Evolutionary conservation across 2,329 filamentous ascomycete genomes (phyloP).

Genomic region (Penicillium frequentans): DNA sequence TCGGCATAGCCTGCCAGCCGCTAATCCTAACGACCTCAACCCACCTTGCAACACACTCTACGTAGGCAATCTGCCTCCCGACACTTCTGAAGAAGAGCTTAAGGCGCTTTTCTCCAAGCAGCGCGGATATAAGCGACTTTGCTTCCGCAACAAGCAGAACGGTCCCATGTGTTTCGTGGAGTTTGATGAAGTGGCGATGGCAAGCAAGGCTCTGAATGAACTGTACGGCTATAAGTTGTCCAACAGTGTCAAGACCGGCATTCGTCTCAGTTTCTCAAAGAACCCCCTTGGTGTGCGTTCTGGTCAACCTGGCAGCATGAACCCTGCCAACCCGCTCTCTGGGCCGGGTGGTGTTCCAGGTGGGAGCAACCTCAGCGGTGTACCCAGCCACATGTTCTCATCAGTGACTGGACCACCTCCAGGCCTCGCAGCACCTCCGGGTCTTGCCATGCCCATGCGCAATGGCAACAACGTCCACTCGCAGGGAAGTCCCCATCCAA

Average conservation of each 20-base stretch:
- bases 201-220: constrained; percentile 86
- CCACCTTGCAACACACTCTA: constrained; percentile 97
- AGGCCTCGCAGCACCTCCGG: constrained; percentile 74
- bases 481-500: constrained; percentile 27
- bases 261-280: constrained; percentile 94
- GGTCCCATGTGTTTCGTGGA: constrained; percentile 99
- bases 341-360: constrained; percentile 56
- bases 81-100: constrained; percentile 92
- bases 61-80: constrained; percentile 91
- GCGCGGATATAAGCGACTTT: constrained; percentile 91
- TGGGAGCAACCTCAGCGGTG: constrained; percentile 55
- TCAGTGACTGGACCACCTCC: constrained; percentile 76
- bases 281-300: constrained; percentile 92
- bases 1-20: constrained; percentile 74
- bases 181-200: constrained; percentile 89
- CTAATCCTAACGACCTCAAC: constrained; percentile 93
- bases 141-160: constrained; percentile 91
- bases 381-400: constrained; percentile 64
- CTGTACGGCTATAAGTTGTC: constrained; percentile 84
- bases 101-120: constrained; percentile 92
- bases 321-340: constrained; percentile 51
- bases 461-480: constrained; percentile 34
- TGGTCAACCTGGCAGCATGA: constrained; percentile 61
- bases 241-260: constrained; percentile 92
- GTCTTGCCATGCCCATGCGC: constrained; percentile 52